Percentiles rank a stretch among this genome's conserved stretches.
phyloP scores from a whole-genome alignment of 257 asterid genomes.

The Nicotiana tabacum region DNA sequence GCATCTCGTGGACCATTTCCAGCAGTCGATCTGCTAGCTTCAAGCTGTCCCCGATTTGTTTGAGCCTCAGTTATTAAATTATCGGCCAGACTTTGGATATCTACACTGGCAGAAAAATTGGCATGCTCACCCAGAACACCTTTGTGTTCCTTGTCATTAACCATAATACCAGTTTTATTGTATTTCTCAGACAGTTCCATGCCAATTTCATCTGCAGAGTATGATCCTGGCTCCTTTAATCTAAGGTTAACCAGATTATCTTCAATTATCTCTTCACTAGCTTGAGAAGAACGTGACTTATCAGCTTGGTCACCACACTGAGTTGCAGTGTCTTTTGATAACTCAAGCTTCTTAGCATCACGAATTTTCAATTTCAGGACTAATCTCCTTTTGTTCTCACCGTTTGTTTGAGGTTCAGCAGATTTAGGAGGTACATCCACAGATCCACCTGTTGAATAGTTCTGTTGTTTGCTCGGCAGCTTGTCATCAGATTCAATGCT shows the following conservation, averaged over 20 bases:
- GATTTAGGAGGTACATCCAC: conserved; percentile 32
- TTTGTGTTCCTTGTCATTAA: conserved; percentile 1
- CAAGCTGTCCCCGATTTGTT: conserved; percentile 17
- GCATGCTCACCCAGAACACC: not conserved
- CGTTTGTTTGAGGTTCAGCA: conserved; percentile 31
- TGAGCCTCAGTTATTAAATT: not conserved
- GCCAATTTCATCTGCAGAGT: conserved; percentile 33
- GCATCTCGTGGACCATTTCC: conserved; percentile 24
- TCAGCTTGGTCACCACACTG: conserved; percentile 34
- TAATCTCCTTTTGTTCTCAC: conserved; percentile 59
- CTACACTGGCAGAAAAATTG: conserved; percentile 11
- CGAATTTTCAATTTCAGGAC: conserved; percentile 59
- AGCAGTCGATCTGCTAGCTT: conserved; percentile 4
- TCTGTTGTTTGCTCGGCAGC: conserved; percentile 27
- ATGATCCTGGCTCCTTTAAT: conserved; percentile 32
- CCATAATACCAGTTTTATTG: conserved; percentile 18
- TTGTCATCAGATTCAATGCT: conserved; percentile 26
- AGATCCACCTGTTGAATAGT: conserved; percentile 24
- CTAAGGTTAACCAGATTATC: conserved; percentile 25
- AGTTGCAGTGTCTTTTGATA: conserved; percentile 30
- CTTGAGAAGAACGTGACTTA: conserved; percentile 39
- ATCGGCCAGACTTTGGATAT: conserved; percentile 5
- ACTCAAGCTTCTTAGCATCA: conserved; percentile 30
- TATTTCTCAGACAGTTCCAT: conserved; percentile 27
- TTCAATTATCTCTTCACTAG: conserved; percentile 26